Evolutionary conservation across 1,139 yeast species (phyloP), one percentile per base, ranked within the genome.

Genomic region (Saccharomyces hybrid): DNA sequence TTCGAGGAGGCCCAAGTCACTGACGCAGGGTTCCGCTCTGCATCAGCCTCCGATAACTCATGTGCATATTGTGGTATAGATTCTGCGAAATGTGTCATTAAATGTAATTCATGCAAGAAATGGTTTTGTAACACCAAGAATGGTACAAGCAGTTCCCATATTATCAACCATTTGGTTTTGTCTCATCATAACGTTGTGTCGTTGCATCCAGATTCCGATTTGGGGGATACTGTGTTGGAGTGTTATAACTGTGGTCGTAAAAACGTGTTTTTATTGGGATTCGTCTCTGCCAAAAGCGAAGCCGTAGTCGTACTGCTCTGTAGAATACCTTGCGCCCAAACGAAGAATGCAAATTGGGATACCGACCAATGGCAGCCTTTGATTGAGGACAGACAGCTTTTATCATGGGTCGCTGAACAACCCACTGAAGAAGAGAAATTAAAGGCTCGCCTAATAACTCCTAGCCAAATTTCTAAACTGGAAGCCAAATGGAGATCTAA

Each of bases 41-140:
- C 52, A 12, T 53, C 60, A 7, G 53, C 54, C n/a, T 54, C 74
- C 2, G 73, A 71, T 26, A 71, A 72, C 63, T 81, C 86, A 0
- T 85, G 91, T 64, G 75, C 85, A 1, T 90, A 90, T 68, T 91
- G 97, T 73, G 95, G 91, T 1, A 77, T 88, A 38, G 83, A 83
- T 59, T 73, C 81, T 4, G 79, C 89, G 0, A 71, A 81, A 8
- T 77, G 86, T 51, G 86, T 90, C 21, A 86, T 87, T 47, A 83
- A 85, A 63, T 91, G 98, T 73, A 80, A 81, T 56, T 76, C 80
- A 4, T 90, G 97, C 71, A 72, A 81, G 64, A 85, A 83, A 68
- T 91, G 97, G 97, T 91, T 91, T 69, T 91, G 98, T 73, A 91
- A 91, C 68, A 79, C 88, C n/a, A 81, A 82, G 56, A 77, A 81